A percentile compares a stretch with the other conserved stretches of the same genome.
phyloP scores from a whole-genome alignment of 1,139 yeast species.

The Geotrichum australiense region DNA sequence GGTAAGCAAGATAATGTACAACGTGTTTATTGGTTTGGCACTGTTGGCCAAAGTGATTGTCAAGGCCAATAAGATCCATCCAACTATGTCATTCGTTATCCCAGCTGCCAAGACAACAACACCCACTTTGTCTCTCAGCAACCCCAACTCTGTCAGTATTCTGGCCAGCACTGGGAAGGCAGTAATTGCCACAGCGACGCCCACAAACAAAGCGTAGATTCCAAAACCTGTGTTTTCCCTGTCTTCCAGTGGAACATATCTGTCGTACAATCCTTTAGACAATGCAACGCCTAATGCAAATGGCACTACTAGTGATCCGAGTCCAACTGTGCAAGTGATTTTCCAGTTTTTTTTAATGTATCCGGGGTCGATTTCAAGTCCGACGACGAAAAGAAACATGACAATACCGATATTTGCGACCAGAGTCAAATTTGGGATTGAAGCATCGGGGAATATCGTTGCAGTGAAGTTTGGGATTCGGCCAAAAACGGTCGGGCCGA shows the following conservation, averaged over 20 bases:
- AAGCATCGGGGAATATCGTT: constrained; percentile 54
- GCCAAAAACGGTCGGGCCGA: constrained; percentile 52
- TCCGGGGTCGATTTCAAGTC: constrained; percentile 64
- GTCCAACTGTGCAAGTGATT: constrained; percentile 61
- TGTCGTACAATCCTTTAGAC: constrained; percentile 56
- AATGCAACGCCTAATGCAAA: constrained; percentile 72
- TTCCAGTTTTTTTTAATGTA: constrained; percentile 53
- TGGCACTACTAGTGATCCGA: constrained; percentile 65
- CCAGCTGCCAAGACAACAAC: constrained; percentile 78
- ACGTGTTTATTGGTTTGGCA: constrained; percentile 57
- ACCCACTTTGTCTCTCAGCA: constrained; percentile 68
- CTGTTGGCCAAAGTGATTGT: constrained; percentile 71
- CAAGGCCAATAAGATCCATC: constrained; percentile 73
- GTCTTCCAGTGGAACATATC: constrained; percentile 38
- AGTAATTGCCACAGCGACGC: constrained; percentile 75
- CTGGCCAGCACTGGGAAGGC: constrained; percentile 81
- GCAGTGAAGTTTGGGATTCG: constrained; percentile 58
- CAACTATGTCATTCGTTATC: constrained; percentile 68
- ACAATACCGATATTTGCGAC: constrained; percentile 70
- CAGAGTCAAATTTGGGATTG: constrained; percentile 56
- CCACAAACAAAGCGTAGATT: constrained; percentile 70
- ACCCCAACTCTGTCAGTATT: constrained; percentile 62
- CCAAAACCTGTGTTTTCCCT: constrained; percentile 47
- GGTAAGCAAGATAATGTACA: constrained; percentile 58
- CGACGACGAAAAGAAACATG: constrained; percentile 65